A percentile compares a stretch with the other conserved stretches of the same genome.
Evolutionary conservation across 2,329 filamentous ascomycete species (phyloP).

Genomic region (Rutstroemia sp.): DNA sequence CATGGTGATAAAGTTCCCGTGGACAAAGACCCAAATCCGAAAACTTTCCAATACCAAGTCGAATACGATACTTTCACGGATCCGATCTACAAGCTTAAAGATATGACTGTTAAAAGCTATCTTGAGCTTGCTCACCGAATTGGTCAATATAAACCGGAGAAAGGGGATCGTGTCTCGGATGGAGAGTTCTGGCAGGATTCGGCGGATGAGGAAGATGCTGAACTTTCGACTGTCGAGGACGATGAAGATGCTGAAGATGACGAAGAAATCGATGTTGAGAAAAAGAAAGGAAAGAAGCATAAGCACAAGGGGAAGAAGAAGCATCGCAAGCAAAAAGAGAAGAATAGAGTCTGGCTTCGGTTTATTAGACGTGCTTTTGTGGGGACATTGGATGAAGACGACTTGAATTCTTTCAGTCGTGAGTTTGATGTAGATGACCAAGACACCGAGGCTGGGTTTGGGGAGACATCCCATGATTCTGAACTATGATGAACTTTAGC

Average conservation of each 20-base stretch:
- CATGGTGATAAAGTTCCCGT: conserved; percentile 51
- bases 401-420: conserved; percentile 40
- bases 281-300: conserved; percentile 23
- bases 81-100: conserved; percentile 63
- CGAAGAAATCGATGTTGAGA: conserved; percentile 25
- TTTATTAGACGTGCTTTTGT: conserved; percentile 79
- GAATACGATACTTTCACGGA: conserved; percentile 84
- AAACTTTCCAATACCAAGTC: conserved; percentile 65
- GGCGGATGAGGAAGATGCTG: conserved; percentile 18
- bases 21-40: conserved; percentile 47
- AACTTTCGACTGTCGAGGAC: conserved; percentile 12
- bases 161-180: conserved; percentile 25
- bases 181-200: conserved; percentile 12
- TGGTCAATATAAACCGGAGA: conserved; percentile 42
- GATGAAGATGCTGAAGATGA: conserved; percentile 22
- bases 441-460: not conserved
- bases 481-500: not conserved
- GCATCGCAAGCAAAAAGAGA: conserved; percentile 45
- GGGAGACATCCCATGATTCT: not conserved
- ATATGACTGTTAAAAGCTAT: conserved; percentile 78
- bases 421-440: not conserved
- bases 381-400: conserved; percentile 57
- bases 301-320: conserved; percentile 39
- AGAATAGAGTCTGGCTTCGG: conserved; percentile 67
- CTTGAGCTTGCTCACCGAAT: conserved; percentile 75